Evolutionary conservation across 2,329 filamentous ascomycete species (phyloP), one percentile per base, ranked within the genome.

Genomic region (Venturia pyrina): DNA sequence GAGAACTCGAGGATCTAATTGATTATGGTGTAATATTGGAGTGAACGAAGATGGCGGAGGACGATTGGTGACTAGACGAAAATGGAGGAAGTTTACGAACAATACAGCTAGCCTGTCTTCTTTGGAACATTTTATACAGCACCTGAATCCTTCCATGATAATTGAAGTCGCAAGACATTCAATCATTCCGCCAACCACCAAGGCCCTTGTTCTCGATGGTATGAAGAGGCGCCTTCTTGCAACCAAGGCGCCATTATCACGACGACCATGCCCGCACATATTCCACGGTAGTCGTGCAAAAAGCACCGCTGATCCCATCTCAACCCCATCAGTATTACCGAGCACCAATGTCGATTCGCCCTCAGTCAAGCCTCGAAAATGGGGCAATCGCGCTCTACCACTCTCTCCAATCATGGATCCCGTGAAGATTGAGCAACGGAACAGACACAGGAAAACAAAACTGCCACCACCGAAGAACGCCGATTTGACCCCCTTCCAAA

Each of bases 321-420:
- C 32, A 59, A 59, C 4, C 13, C 21, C 17, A 57, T 1, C 53
- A 37, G 19, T 32, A 59, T n/a, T 32, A n/a, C 32, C 48, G 17
- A 62, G 7, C 15, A 66, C 24, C 56, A 41, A 48, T 44, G 63
- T 37, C 40, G 63, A 46, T 11, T 34, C 50, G 40, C 50, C 37
- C n/a, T 43, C 63, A 15, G 32, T 50, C 63, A 48, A 53, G 17
- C 19, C 32, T 2, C 63, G 63, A 3, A 40, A 46, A 43, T 48
- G 53, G 37, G 53, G 50, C 48, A 65, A 65, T 24, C 32, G 21
- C 53, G 40, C 65, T 21, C 40, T 66, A 10, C 65, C 65, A 11
- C 65, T 66, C 50, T 59, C 65, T 41, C 65, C 65, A n/a, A 41
- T 63, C 46, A 66, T 66, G 32, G 65, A 66, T 53, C 65, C 65